These are phyloP conservation scores for Daldinia sp. DNA, from an alignment of 2,329 filamentous ascomycete species.

Conservation along the genomic window DNA sequence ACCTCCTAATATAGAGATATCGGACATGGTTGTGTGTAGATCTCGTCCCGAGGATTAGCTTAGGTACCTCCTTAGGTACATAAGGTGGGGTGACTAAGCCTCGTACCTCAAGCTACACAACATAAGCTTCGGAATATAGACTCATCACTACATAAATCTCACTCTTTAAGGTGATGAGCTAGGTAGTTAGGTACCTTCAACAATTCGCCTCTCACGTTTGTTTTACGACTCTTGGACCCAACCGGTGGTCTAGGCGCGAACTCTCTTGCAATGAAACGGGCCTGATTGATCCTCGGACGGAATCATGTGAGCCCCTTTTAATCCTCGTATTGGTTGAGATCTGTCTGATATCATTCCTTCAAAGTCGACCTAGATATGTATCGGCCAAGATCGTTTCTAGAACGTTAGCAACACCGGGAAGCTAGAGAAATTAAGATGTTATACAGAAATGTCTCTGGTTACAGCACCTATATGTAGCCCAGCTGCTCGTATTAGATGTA, in stretches of 20 bases:
- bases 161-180: constrained; percentile 28
- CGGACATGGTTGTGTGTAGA: no score
- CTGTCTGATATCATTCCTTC: neutral
- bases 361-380: neutral
- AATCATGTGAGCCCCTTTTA: neutral
- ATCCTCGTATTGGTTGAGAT: neutral
- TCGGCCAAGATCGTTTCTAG: neutral
- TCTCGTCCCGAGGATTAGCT: no score
- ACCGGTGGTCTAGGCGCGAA: neutral
- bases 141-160: constrained; percentile 12
- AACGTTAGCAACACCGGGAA: neutral
- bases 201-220: no score
- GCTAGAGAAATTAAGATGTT: neutral
- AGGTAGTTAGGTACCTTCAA: neutral
- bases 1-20: no score
- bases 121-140: constrained; percentile 29
- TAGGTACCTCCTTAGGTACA: no score
- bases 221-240: neutral
- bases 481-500: constrained; percentile 2
- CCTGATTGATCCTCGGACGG: neutral
- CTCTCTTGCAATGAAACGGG: neutral
- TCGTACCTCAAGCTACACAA: constrained; percentile 20
- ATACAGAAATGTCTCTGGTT: neutral
- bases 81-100: constrained; percentile 2
- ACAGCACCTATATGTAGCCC: neutral